Base-by-base conservation (phyloP, 345 rosid species). In the Acer yangbiense region DNA sequence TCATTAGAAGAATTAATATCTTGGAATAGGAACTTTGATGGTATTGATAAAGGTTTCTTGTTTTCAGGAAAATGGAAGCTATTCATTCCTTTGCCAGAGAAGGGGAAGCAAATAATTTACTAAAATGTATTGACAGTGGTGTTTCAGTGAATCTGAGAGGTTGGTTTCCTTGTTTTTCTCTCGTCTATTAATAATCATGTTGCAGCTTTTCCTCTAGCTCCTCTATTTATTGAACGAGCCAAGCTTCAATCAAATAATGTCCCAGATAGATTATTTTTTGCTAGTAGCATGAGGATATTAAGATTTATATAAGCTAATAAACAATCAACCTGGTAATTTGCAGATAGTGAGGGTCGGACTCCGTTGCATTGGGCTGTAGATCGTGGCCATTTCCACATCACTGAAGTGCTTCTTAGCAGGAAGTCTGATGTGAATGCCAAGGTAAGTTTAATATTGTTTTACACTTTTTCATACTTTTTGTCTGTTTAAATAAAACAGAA, bases 281-380 rank as follows among this genome's bases (percentile, higher is more conserved):
- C 41, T 23, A 71, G 27, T 61, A 60, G 60, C 39, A 32, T 32
- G 39, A 29, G 65, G 52, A 7, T 35, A 7, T 52, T 29, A 13
- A 50, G 32, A 12, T 54, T 54, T 52, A 21, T 65, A 16, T 75
- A n/a, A 39, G 50, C 20, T 58, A 54, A 66, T 68, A 52, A 76
- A 76, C 18, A 23, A 21, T 77, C 77, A 29, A 32, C 23, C 7
- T 14, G 23, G 66, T 73, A 78, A 78, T 83, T 82, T 86, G 71
- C 90, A 94, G 98, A 94, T 78, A 89, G 98, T 77, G 97, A 94
- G 85, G 94, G 98, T 68, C 90, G 93, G 74, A 91, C 97, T 25
- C 94, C 99, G 2, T 84, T 96, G 87, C 99, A 96, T 77, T 94
- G 99, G 98, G 99, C 98, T 67, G 95, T 88, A 73, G 98, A 96